Evolutionary conservation across 305 asterid genomes (phyloP).

Genomic region (Fraxinus platypoda): DNA sequence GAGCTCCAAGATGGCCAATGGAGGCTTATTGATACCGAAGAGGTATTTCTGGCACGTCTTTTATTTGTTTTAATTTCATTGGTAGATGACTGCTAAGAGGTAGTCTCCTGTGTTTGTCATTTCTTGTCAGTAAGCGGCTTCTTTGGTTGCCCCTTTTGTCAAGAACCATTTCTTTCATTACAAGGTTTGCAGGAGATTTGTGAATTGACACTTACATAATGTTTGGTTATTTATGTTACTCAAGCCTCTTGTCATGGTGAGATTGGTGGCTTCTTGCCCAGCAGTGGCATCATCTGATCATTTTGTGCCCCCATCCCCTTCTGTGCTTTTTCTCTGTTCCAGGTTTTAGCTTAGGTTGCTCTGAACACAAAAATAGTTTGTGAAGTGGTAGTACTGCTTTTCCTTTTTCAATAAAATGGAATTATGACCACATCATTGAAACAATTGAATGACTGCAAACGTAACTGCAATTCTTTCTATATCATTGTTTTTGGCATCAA

Average conservation of each 20-base stretch:
- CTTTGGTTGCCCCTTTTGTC: background rate
- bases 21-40: conserved; percentile 77
- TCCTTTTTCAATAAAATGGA: background rate
- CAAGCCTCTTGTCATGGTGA: background rate
- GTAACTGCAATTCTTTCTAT: background rate
- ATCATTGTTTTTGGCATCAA: background rate
- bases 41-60: conserved; percentile 40
- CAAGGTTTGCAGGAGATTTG: background rate
- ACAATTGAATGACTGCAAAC: conserved; percentile 1
- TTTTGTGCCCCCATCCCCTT: background rate
- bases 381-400: background rate
- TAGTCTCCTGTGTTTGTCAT: background rate
- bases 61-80: background rate
- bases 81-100: background rate
- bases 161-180: background rate
- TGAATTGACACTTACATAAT: background rate
- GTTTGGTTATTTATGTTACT: background rate
- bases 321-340: background rate
- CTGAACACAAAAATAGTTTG: background rate
- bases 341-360: background rate
- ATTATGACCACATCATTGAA: background rate
- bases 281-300: conserved; percentile 5
- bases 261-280: background rate
- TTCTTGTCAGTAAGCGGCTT: background rate
- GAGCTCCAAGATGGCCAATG: conserved; percentile 63